A percentile compares a stretch with the other conserved stretches of the same genome.
Evolutionary conservation across 1,139 yeast species (phyloP).

Genomic region (Blastobotrys niveus): DNA sequence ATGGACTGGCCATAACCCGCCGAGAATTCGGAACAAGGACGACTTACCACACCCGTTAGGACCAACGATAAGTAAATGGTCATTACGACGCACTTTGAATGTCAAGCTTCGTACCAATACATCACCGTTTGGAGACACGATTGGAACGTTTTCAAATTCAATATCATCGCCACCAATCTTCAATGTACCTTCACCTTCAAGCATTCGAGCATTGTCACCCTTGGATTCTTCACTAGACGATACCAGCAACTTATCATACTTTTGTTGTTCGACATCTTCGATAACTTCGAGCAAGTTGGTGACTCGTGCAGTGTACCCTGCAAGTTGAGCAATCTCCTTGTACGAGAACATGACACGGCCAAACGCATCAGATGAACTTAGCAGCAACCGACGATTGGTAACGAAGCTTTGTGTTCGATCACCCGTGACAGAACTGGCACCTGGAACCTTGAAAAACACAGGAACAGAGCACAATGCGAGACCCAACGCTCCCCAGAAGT

Average conservation of each 20-base stretch:
- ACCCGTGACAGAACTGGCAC: constrained; percentile 26
- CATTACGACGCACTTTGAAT: constrained; percentile 72
- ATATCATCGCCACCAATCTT: constrained; percentile 56
- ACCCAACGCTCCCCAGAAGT: constrained; percentile 95
- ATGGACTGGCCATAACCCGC: constrained; percentile 86
- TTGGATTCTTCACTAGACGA: constrained; percentile 22
- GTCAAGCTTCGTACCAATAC: constrained; percentile 59
- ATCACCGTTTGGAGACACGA: constrained; percentile 81
- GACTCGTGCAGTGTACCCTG: constrained; percentile 78
- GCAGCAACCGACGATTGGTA: constrained; percentile 78
- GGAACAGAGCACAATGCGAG: constrained; percentile 84
- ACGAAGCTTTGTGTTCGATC: constrained; percentile 54
- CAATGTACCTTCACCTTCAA: constrained; percentile 29
- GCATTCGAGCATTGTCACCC: constrained; percentile 19
- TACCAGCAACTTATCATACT: constrained; percentile 30
- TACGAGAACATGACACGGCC: constrained; percentile 84
- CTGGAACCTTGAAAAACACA: constrained; percentile 66
- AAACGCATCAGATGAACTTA: constrained; percentile 83
- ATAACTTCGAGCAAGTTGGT: constrained; percentile 64
- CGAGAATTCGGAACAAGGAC: constrained; percentile 79
- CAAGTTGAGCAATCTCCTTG: constrained; percentile 74
- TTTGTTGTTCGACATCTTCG: constrained; percentile 43
- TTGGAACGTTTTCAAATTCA: constrained; percentile 65
- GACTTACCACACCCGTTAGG: constrained; percentile 97
- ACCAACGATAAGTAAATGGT: constrained; percentile 83